phyloP scores from a whole-genome alignment of 441 rosid species.

The Melastoma candidum region DNA sequence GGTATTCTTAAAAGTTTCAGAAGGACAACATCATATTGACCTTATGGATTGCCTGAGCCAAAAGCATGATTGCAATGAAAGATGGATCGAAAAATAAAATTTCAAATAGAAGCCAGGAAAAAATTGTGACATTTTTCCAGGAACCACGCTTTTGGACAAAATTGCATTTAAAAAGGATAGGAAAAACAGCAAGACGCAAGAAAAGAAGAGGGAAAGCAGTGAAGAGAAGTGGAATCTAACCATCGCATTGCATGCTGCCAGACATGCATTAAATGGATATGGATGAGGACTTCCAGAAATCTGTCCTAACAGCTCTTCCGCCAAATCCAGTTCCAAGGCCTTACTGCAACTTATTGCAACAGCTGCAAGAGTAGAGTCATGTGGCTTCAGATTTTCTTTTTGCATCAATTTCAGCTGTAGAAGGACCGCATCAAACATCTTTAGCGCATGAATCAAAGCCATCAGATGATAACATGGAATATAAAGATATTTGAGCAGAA shows the following conservation, averaged over 20 bases:
- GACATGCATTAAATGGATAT: conserved; percentile 52
- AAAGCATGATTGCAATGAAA: no score
- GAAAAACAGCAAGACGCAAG: conserved; percentile 5
- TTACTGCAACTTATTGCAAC: conserved; percentile 16
- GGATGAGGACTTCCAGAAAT: conserved; percentile 35
- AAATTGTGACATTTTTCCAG: no score
- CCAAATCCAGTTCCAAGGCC: conserved; percentile 65
- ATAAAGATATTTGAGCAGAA: background rate
- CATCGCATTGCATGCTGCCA: conserved; percentile 53
- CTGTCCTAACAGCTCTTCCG: conserved; percentile 61
- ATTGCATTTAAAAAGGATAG: background rate
- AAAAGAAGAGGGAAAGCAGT: conserved; percentile 3
- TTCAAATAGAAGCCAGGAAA: no score
- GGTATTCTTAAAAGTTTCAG: no score
- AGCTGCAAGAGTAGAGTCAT: conserved; percentile 14
- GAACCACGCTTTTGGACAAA: no score
- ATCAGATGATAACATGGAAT: background rate
- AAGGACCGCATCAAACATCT: conserved; percentile 2
- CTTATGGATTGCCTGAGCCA: no score
- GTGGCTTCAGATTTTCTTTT: conserved; percentile 17
- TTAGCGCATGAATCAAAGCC: conserved; percentile 4
- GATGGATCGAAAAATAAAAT: no score
- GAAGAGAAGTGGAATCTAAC: conserved; percentile 28
- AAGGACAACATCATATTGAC: no score
- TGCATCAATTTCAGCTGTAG: conserved; percentile 18